Conservation (phyloP, 345 rosid genomes). For the Acer negundo region DNA sequence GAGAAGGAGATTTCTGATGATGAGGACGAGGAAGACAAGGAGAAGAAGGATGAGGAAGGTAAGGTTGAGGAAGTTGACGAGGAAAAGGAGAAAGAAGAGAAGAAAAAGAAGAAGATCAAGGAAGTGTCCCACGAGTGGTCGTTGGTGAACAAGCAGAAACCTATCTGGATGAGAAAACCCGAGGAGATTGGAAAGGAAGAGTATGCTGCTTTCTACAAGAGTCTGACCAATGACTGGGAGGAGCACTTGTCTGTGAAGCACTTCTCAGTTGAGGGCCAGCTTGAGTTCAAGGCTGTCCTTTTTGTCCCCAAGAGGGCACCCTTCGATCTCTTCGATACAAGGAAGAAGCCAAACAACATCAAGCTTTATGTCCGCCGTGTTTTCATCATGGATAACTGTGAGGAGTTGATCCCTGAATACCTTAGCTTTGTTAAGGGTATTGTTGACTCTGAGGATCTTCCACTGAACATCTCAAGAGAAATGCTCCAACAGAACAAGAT, state of each 20-base stretch:
- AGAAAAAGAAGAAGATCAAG: constrained; percentile 90
- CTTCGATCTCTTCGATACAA: constrained; percentile 86
- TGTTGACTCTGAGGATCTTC: constrained; percentile 90
- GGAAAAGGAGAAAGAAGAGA: constrained; percentile 70
- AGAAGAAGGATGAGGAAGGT: constrained; percentile 82
- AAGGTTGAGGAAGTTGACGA: constrained; percentile 83
- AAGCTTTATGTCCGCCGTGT: constrained; percentile 93
- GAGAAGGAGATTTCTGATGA: constrained; percentile 92
- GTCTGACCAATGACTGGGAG: constrained; percentile 92
- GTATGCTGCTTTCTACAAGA: constrained; percentile 91
- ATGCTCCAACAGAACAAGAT: constrained; percentile 90
- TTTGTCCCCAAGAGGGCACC: constrained; percentile 94
- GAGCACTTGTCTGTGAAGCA: constrained; percentile 91
- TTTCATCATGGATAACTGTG: constrained; percentile 95
- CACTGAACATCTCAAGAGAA: constrained; percentile 88
- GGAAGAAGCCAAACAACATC: constrained; percentile 91
- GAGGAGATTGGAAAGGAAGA: constrained; percentile 92
- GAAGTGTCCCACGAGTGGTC: constrained; percentile 90
- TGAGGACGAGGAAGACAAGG: constrained; percentile 86
- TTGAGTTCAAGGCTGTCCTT: constrained; percentile 89
- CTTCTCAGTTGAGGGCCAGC: constrained; percentile 93
- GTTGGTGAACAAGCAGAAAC: constrained; percentile 89
- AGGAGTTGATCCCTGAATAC: constrained; percentile 82
- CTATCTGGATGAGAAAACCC: constrained; percentile 96
- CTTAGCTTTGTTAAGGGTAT: constrained; percentile 88